These are phyloP conservation scores for Leucoagaricus sp. DNA, from an alignment of 1,284 basidiomycete genomes.

Conservation along the genomic window DNA sequence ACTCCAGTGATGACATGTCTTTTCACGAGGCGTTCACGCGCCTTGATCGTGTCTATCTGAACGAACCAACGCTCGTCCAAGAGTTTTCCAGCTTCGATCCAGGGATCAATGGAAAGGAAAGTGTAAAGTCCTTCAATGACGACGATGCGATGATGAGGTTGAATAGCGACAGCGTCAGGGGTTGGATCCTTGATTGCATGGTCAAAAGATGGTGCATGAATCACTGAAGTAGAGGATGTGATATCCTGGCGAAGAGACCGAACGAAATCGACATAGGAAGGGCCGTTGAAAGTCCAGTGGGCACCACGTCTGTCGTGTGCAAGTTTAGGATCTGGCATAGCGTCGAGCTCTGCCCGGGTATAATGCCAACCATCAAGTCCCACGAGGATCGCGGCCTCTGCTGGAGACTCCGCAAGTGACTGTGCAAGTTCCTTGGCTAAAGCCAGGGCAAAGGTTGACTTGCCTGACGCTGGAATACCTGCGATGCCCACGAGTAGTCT, in stretches of 20 bases:
- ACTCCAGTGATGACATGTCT: constrained; percentile 80
- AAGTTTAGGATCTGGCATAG: constrained; percentile 67
- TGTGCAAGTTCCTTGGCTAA: constrained; percentile 54
- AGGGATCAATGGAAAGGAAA: constrained; percentile 70
- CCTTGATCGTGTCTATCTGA: constrained; percentile 60
- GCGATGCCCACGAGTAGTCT: constrained; percentile 77
- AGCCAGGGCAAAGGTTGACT: constrained; percentile 68
- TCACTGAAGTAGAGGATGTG: constrained; percentile 27
- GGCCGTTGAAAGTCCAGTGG: constrained; percentile 75
- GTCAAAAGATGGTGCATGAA: constrained; percentile 78
- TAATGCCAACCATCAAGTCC: constrained; percentile 89
- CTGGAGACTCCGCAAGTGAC: constrained; percentile 26
- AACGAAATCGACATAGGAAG: constrained; percentile 68
- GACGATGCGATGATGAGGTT: constrained; percentile 69
- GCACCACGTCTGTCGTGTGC: constrained; percentile 69
- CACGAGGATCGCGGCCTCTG: constrained; percentile 54
- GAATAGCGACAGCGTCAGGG: constrained; percentile 56
- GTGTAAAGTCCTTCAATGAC: constrained; percentile 87
- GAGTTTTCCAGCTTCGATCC: constrained; percentile 65
- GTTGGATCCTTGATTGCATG: constrained; percentile 68
- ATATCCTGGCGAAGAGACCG: constrained; percentile 47
- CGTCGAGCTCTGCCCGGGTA: constrained; percentile 65
- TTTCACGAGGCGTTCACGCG: constrained; percentile 64
- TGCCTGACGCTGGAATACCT: constrained; percentile 85
- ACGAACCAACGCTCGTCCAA: constrained; percentile 85